Percentiles rank a stretch among this genome's conserved stretches.
phyloP scores from a whole-genome alignment of 2,329 filamentous ascomycete genomes.

The Alternaria arbusti region DNA sequence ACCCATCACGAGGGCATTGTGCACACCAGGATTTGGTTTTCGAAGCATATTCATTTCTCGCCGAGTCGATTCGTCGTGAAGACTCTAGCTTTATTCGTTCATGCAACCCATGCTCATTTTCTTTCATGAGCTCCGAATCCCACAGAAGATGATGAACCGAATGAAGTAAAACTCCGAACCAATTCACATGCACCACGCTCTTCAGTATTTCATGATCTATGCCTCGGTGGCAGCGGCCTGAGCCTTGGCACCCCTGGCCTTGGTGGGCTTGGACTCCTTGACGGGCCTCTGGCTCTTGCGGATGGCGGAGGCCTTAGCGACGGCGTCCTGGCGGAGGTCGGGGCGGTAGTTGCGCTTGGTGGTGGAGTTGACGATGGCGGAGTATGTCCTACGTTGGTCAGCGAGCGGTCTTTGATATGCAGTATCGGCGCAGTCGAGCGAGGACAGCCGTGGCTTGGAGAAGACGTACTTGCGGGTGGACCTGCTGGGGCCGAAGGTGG shows the following conservation, averaged over 20 bases:
- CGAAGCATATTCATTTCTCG: constrained; percentile 18
- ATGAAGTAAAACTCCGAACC: constrained; percentile 28
- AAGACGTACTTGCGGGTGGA: constrained; percentile 77
- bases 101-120: constrained; percentile 15
- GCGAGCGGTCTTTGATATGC: not conserved
- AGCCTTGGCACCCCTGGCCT: constrained; percentile 81
- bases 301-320: constrained; percentile 87
- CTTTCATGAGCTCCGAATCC: constrained; percentile 18
- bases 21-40: constrained; percentile 5
- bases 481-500: constrained; percentile 74
- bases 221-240: constrained; percentile 64
- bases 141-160: constrained; percentile 23
- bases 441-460: not conserved
- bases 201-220: constrained; percentile 27
- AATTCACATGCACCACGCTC: constrained; percentile 15
- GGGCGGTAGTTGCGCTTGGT: constrained; percentile 83
- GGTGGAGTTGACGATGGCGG: constrained; percentile 79
- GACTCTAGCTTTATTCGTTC: constrained; percentile 13
- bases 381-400: constrained; percentile 70
- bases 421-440: not conserved
- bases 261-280: constrained; percentile 76
- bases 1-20: not conserved
- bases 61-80: constrained; percentile 17
- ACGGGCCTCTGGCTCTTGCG: constrained; percentile 77
- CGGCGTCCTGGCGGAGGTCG: constrained; percentile 65